Percentiles rank a stretch among this genome's conserved stretches.
phyloP scores from a whole-genome alignment of 495 filamentous ascomycete genomes.

The Penicillium mononematosum region DNA sequence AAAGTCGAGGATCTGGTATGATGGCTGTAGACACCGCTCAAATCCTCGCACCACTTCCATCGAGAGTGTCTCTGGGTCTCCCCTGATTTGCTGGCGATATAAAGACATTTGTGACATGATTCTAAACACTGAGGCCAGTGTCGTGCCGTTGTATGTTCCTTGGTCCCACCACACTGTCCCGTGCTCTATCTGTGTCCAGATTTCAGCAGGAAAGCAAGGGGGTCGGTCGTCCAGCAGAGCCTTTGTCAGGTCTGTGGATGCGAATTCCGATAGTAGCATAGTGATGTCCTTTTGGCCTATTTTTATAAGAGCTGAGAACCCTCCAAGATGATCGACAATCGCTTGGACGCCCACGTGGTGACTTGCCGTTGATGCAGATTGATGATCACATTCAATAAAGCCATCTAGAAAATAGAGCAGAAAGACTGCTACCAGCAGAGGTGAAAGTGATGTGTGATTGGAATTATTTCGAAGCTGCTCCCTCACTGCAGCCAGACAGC shows the following conservation, averaged over 20 bases:
- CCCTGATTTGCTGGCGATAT: conserved; percentile 17
- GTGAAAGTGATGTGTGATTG: conserved; percentile 14
- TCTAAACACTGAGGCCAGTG: conserved; percentile 15
- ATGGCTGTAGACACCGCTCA: conserved; percentile 14
- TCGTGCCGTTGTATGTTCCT: conserved; percentile 17
- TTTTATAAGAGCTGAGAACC: conserved; percentile 26
- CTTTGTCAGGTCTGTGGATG: conserved; percentile 38
- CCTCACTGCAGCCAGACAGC: conserved; percentile 17
- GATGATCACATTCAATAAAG: conserved; percentile 34
- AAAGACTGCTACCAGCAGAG: conserved; percentile 38
- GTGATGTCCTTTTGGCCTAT: conserved; percentile 31
- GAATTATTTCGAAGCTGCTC: conserved; percentile 15
- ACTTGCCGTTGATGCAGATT: conserved; percentile 33
- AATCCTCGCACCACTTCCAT: conserved; percentile 18
- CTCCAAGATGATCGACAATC: conserved; percentile 32
- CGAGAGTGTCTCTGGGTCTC: conserved; percentile 2
- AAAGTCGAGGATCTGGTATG: conserved; percentile 10
- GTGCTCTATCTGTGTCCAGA: conserved; percentile 20
- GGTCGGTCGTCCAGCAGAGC: conserved; percentile 17
- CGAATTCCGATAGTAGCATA: conserved; percentile 38
- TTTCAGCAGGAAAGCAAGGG: conserved; percentile 20
- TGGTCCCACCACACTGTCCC: conserved; percentile 26
- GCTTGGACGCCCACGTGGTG: conserved; percentile 39
- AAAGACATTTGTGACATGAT: conserved; percentile 21
- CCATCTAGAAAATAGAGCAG: conserved; percentile 41